These are phyloP conservation scores for Boletus patriciae DNA, from an alignment of 768 basidiomycete species.

Conservation along the genomic window DNA sequence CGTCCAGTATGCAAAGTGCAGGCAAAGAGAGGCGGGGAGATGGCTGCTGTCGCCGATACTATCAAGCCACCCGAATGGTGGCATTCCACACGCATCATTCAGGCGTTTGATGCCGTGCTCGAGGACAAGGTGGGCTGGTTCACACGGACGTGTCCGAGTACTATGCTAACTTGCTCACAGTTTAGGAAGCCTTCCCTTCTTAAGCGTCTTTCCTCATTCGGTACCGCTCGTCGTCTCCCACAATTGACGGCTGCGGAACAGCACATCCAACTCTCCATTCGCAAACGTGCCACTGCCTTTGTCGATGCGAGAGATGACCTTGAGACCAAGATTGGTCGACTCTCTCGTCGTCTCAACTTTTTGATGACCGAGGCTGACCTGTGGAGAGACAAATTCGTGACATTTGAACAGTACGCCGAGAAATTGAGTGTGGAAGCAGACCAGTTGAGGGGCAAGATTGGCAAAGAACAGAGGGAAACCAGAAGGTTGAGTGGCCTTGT, in stretches of 20 bases:
- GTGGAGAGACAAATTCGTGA: constrained; percentile 93
- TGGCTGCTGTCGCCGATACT: constrained; percentile 82
- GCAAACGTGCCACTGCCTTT: constrained; percentile 91
- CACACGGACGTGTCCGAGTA: not conserved
- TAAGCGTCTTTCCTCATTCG: constrained; percentile 80
- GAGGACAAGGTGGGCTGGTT: constrained; percentile 65
- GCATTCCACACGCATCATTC: constrained; percentile 88
- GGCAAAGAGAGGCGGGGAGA: constrained; percentile 76
- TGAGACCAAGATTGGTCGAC: constrained; percentile 89
- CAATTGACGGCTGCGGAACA: constrained; percentile 80
- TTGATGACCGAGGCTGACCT: constrained; percentile 88
- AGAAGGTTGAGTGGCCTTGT: constrained; percentile 80
- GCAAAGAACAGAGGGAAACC: constrained; percentile 87
- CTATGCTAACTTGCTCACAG: constrained; percentile 37
- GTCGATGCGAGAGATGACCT: constrained; percentile 92
- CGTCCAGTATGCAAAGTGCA: constrained; percentile 89
- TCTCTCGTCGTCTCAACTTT: constrained; percentile 84
- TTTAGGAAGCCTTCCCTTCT: constrained; percentile 87
- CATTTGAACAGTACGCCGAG: constrained; percentile 93
- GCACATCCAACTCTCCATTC: constrained; percentile 82
- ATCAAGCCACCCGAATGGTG: constrained; percentile 93
- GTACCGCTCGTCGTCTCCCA: constrained; percentile 65
- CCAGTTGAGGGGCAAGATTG: constrained; percentile 83
- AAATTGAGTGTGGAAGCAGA: constrained; percentile 83
- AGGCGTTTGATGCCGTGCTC: constrained; percentile 85